phyloP scores from a whole-genome alignment of 1,139 yeast species.

The Taiozyma sp. region DNA sequence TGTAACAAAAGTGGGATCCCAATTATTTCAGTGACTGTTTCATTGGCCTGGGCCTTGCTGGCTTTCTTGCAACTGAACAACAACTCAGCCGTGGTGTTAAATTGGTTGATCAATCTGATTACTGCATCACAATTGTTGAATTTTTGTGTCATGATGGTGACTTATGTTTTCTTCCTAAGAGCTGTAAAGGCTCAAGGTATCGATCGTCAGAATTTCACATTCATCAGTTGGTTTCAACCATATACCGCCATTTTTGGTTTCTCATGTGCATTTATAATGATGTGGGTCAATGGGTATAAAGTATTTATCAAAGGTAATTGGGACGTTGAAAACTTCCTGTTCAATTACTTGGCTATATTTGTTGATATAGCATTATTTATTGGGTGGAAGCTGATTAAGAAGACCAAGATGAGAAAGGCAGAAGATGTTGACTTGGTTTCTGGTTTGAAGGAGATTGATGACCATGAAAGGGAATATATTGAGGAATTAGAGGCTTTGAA shows the following conservation, averaged over 20 bases:
- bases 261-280: slow-evolving; percentile 45
- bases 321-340: slow-evolving; percentile 55
- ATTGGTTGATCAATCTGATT: slow-evolving; percentile 70
- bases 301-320: slow-evolving; percentile 63
- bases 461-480: slow-evolving; percentile 36
- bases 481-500: slow-evolving; percentile 10
- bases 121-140: slow-evolving; percentile 78
- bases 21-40: slow-evolving; percentile 37
- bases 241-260: slow-evolving; percentile 48
- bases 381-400: slow-evolving; percentile 45
- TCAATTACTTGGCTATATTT: slow-evolving; percentile 63
- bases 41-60: slow-evolving; percentile 39
- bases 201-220: slow-evolving; percentile 51
- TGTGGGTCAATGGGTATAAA: slow-evolving; percentile 60
- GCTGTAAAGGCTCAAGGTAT: slow-evolving; percentile 58
- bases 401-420: slow-evolving; percentile 41
- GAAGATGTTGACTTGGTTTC: slow-evolving; percentile 47
- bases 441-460: slow-evolving; percentile 53
- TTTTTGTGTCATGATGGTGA: slow-evolving; percentile 56
- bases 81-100: slow-evolving; percentile 59
- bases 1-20: slow-evolving; percentile 50
- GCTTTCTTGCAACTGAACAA: slow-evolving; percentile 51
- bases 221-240: slow-evolving; percentile 53
- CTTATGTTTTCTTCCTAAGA: slow-evolving; percentile 58
- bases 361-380: slow-evolving; percentile 52